Conservation (phyloP, 768 basidiomycete genomes). For the Favolaschia claudopus region DNA sequence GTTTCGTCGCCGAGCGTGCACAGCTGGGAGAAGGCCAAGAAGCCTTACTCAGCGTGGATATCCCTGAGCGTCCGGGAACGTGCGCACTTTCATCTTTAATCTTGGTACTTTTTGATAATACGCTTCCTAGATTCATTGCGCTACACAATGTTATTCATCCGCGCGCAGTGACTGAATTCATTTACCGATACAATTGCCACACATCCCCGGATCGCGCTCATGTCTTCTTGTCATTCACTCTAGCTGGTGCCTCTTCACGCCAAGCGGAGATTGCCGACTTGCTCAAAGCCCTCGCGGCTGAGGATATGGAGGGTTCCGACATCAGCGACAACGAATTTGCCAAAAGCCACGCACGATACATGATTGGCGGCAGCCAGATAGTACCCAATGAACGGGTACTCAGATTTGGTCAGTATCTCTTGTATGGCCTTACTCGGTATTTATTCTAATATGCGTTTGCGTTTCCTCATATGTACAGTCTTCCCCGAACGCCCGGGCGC, state of each 20-base stretch:
- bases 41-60: slow-evolving; percentile 91
- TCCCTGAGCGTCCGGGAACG: slow-evolving; percentile 94
- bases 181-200: slow-evolving; percentile 83
- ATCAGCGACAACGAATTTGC: slow-evolving; percentile 96
- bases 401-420: slow-evolving; percentile 78
- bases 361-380: slow-evolving; percentile 85
- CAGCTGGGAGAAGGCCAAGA: slow-evolving; percentile 96
- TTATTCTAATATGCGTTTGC: background rate
- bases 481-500: slow-evolving; percentile 97
- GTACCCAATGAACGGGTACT: slow-evolving; percentile 90
- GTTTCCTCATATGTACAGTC: slow-evolving; percentile 54
- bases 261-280: slow-evolving; percentile 70
- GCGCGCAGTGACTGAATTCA: slow-evolving; percentile 93
- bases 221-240: slow-evolving; percentile 92
- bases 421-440: background rate
- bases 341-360: slow-evolving; percentile 92
- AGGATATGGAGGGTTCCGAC: slow-evolving; percentile 86
- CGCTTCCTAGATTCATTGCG: slow-evolving; percentile 75
- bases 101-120: slow-evolving; percentile 7
- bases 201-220: slow-evolving; percentile 74
- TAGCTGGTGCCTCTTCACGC: slow-evolving; percentile 68
- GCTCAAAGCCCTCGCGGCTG: slow-evolving; percentile 63
- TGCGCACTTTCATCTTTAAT: slow-evolving; percentile 37
- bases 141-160: slow-evolving; percentile 90
- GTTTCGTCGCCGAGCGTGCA: slow-evolving; percentile 98